Evolutionary conservation across 116 monocot genomes (phyloP).

Genomic region (Phalaenopsis hybrid): DNA sequence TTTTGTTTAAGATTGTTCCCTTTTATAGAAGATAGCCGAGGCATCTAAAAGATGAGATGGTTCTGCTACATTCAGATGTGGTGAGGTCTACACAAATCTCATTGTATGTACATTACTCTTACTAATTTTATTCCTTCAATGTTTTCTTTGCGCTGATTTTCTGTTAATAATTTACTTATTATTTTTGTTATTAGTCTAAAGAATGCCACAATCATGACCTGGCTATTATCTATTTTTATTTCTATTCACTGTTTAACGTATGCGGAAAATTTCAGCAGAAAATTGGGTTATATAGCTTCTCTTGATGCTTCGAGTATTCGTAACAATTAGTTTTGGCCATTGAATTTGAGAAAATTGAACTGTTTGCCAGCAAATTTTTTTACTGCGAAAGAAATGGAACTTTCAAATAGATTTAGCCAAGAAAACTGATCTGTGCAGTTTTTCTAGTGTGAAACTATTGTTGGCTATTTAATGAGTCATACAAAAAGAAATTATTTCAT

Average conservation of each 20-base stretch:
- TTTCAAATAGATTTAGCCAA: too few species aligned
- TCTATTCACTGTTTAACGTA: neutral
- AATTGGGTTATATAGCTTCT: too few species aligned
- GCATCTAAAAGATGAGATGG: neutral
- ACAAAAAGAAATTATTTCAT: too few species aligned
- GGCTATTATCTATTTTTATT: neutral
- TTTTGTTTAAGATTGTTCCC: neutral
- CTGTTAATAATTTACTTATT: neutral
- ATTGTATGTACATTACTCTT: neutral
- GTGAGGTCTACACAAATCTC: neutral
- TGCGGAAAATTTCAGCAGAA: neutral
- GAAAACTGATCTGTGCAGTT: too few species aligned
- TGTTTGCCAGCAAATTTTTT: too few species aligned
- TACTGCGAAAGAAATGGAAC: too few species aligned
- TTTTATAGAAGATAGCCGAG: neutral
- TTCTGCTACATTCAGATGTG: conserved; percentile 1
- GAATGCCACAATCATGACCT: neutral
- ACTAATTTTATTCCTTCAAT: neutral
- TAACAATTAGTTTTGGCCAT: too few species aligned
- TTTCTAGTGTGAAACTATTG: too few species aligned
- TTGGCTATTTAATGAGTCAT: too few species aligned
- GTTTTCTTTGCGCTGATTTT: neutral
- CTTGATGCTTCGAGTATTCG: too few species aligned
- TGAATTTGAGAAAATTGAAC: too few species aligned
- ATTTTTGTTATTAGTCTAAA: neutral